Conservation (phyloP, 768 basidiomycete genomes). For the Agaricus blazei region DNA sequence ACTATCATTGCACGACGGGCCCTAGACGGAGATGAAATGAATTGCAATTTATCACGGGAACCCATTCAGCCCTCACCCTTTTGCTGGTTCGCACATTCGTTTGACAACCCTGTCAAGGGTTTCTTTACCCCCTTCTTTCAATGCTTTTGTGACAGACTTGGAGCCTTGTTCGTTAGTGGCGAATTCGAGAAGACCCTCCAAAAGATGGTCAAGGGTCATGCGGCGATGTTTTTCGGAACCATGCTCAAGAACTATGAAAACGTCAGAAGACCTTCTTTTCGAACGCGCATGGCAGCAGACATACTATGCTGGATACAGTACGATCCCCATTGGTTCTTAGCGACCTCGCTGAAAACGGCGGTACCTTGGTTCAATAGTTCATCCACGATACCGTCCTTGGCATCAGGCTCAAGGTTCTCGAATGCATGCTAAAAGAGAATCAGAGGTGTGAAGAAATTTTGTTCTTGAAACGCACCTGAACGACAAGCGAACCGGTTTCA, state of each 20-base stretch:
- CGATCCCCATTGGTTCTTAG: conserved; percentile 87
- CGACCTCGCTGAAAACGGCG: conserved; percentile 64
- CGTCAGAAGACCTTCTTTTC: neutral
- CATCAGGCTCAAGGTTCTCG: conserved; percentile 78
- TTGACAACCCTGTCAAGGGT: conserved; percentile 70
- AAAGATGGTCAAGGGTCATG: conserved; percentile 74
- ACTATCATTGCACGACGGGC: conserved; percentile 81
- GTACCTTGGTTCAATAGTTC: conserved; percentile 75
- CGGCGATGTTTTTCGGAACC: conserved; percentile 71
- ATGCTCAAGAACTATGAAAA: conserved; percentile 67
- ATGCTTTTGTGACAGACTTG: conserved; percentile 81
- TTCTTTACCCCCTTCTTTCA: conserved; percentile 80
- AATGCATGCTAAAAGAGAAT: conserved; percentile 59
- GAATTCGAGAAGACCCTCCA: conserved; percentile 73
- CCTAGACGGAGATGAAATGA: conserved; percentile 15
- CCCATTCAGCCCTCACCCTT: conserved; percentile 44
- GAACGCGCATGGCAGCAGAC: conserved; percentile 20
- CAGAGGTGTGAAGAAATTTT: neutral
- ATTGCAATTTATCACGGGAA: neutral
- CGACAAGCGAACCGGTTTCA: conserved; percentile 85
- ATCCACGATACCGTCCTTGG: conserved; percentile 81
- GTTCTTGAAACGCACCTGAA: conserved; percentile 49
- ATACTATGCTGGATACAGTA: conserved; percentile 84
- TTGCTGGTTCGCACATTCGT: conserved; percentile 83
- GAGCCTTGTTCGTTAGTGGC: conserved; percentile 83